Evolutionary conservation across 2,329 filamentous ascomycete genomes (phyloP), one percentile per base, ranked within the genome.

Genomic region (Cordyceps farinosa): DNA sequence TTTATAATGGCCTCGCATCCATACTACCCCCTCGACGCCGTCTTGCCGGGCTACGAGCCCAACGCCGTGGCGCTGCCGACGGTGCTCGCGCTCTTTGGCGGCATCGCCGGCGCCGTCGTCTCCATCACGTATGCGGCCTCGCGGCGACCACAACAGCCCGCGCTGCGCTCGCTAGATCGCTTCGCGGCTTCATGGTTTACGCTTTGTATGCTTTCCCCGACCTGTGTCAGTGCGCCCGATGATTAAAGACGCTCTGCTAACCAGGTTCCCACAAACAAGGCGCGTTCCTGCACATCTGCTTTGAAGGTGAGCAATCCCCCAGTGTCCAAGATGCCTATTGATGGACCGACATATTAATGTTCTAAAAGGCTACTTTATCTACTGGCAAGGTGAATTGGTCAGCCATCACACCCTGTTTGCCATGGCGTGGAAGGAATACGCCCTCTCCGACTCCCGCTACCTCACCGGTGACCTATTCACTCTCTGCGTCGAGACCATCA

Each of bases 381-480:
- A 84, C 66, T 86, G 93, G 72, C 89, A 91, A 73, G 76, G 79
- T 29, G 79, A 77, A 30, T 82, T 97, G 73, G 85, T 87, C 0
- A 79, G 83, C 11, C 85, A 85, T 65, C 88, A 92, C 72, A 87
- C 88, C 61, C 77, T 95, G 8, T 89, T 93, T 63, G 91, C 89
- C 3, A 91, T 97, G 78, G 80, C 96, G 51, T 97, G 92, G 92
- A 97, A 97, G 73, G 92, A 97, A 76, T 97, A 97, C 73, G 84
- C 90, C 3, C 82, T 93, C 40, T 93, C 90, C 2, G 92, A 97
- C 77, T 96, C 92, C 61, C 84, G 92, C 50, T 97, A 97, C 72
- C 79, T 97, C 69, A 92, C 89, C 2, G 87, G 87, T 22, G 90
- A 95, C 71, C 83, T 88, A 1, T 92, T 96, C 70, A 92, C 95